Evolutionary conservation across 768 basidiomycete genomes (phyloP).

Genomic region (Lentinula detonsa): DNA sequence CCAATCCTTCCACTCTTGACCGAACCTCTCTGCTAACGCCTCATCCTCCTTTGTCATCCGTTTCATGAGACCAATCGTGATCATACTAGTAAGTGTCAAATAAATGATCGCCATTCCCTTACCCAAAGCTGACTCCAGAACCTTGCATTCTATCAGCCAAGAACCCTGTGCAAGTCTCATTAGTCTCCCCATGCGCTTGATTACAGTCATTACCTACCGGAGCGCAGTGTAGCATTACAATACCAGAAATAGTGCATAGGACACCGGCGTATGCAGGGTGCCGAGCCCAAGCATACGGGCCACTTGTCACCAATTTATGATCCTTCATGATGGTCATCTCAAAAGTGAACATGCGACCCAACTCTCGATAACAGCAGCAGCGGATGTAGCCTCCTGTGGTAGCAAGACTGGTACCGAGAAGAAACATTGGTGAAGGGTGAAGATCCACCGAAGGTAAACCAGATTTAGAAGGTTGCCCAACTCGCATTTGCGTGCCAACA

Average conservation of each 20-base stretch:
- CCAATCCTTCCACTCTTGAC: constrained; percentile 38
- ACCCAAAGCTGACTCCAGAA: constrained; percentile 26
- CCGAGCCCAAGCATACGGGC: constrained; percentile 41
- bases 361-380: constrained; percentile 34
- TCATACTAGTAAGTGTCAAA: constrained; percentile 21
- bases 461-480: neutral
- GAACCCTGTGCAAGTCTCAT: constrained; percentile 28
- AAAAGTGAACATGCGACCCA: constrained; percentile 46
- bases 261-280: constrained; percentile 48
- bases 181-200: neutral
- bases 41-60: constrained; percentile 43
- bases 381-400: constrained; percentile 36
- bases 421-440: constrained; percentile 3
- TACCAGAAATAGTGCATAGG: constrained; percentile 27
- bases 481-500: constrained; percentile 20
- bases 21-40: constrained; percentile 32
- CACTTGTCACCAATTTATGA: constrained; percentile 40
- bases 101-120: constrained; percentile 19
- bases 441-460: neutral
- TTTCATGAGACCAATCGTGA: constrained; percentile 26
- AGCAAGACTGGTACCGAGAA: constrained; percentile 33
- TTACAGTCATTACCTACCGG: neutral
- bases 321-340: constrained; percentile 41
- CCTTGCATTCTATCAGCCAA: constrained; percentile 27
- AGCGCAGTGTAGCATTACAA: constrained; percentile 16